phyloP scores from a whole-genome alignment of 108 stramenopile genomes.

The Hondaea fermentalgiana region DNA sequence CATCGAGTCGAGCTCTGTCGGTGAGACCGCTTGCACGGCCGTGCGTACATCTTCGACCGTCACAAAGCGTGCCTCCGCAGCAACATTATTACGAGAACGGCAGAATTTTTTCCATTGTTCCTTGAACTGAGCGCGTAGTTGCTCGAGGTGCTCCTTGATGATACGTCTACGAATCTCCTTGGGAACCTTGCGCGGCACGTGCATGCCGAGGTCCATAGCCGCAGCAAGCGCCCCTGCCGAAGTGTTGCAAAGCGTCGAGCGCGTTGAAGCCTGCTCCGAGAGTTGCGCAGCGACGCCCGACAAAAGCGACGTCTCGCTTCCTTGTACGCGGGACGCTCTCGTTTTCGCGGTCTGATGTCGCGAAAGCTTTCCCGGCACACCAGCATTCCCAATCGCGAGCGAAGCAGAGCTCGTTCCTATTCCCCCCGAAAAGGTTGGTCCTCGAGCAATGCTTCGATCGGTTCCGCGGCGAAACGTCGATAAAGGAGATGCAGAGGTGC shows the following conservation, averaged over 20 bases:
- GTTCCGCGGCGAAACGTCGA: too few species aligned
- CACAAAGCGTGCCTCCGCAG: not conserved
- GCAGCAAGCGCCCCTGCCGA: not conserved
- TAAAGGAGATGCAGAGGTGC: not conserved
- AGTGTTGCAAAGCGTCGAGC: not conserved
- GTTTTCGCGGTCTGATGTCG: not conserved
- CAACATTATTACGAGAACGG: not conserved
- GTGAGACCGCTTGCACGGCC: not conserved
- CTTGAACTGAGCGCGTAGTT: not conserved
- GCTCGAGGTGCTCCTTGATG: not conserved
- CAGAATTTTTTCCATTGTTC: not conserved
- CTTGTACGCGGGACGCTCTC: not conserved
- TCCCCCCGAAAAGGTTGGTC: too few species aligned
- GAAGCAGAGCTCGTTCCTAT: too few species aligned
- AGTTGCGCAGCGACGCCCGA: not conserved
- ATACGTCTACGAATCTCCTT: not conserved
- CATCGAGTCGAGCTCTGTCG: not conserved
- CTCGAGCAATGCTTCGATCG: too few species aligned
- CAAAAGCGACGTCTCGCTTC: not conserved
- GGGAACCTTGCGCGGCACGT: not conserved
- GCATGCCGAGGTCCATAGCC: not conserved
- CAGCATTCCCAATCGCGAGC: too few species aligned
- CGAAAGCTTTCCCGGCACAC: too few species aligned
- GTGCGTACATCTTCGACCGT: constrained; percentile 12
- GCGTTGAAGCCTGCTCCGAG: not conserved